Evolutionary conservation across 225 moss, liverwort and hornwort species (phyloP), one percentile per base, ranked within the genome.

Genomic region (Rhytidiadelphus loreus): DNA sequence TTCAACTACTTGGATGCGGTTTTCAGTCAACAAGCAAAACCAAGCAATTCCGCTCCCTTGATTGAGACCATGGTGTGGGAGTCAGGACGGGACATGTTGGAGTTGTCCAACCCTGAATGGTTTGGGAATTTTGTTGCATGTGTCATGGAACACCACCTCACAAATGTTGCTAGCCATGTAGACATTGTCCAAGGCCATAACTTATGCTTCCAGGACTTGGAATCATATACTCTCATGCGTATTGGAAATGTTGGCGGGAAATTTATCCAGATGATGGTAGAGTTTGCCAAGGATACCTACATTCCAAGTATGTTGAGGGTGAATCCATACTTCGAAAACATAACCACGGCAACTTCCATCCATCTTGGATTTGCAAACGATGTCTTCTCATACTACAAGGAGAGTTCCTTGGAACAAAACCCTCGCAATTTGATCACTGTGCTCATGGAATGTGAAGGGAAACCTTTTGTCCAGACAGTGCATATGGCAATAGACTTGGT

Each of bases 1-100:
- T 11, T 68, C 0, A 4, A 22, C 22, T 3, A 68, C n/a, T 11
- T 68, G 22, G 35, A n/a, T 68, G n/a, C 22, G 0, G 2, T n/a
- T 68, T 68, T 68, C 2, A 68, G n/a, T 22, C 68, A 68, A 13
- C n/a, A 68, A 68, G n/a, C n/a, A 7, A 6, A 68, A 2, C 68
- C n/a, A n/a, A 2, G 14, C 22, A 68, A 37, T n/a, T n/a, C 37
- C 0, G 4, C 22, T 68, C 68, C 68, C 2, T 12, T 68, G 22
- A 4, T 68, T n/a, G 68, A 68, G 35, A 68, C 68, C 12, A 7
- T 68, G 4, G 6, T 68, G 4, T n/a, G n/a, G 68, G 68, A 68
- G 7, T 68, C 19, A 12, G n/a, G 68, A 68, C 68, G 11, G 0
- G 22, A n/a, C 1, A 12, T 68, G 2, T 7, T n/a, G 22, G 68